Evolutionary conservation across 148 eudicot species (phyloP).

Genomic region (Mesembryanthemum crystallinum): DNA sequence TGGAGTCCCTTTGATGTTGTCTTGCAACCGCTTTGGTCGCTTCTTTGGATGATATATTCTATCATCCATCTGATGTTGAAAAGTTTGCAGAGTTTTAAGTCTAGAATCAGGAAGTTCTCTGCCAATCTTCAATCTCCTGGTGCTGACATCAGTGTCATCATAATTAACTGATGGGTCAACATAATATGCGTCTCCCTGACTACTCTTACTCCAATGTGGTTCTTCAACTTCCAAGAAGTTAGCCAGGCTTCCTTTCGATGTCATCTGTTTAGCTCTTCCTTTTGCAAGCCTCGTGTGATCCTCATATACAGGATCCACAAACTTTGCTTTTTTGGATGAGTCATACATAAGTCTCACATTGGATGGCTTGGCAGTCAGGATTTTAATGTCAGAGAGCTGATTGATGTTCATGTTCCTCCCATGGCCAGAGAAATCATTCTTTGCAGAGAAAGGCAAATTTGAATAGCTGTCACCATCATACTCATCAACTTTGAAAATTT

Average conservation of each 20-base stretch:
- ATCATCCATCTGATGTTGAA: slow-evolving; percentile 30
- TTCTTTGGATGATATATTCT: slow-evolving; percentile 38
- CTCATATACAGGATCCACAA: slow-evolving; percentile 40
- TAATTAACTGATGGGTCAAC: slow-evolving; percentile 37
- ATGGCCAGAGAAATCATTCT: slow-evolving; percentile 39
- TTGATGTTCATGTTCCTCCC: slow-evolving; percentile 58
- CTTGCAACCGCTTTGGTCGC: slow-evolving; percentile 37
- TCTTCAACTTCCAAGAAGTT: slow-evolving; percentile 44
- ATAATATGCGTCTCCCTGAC: slow-evolving; percentile 35
- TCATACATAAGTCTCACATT: slow-evolving; percentile 44
- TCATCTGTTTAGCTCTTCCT: slow-evolving; percentile 35
- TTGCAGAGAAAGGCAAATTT: slow-evolving; percentile 33
- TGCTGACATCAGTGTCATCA: slow-evolving; percentile 37
- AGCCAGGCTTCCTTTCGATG: slow-evolving; percentile 41
- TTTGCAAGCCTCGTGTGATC: slow-evolving; percentile 45
- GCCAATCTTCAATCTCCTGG: slow-evolving; percentile 48
- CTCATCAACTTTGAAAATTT: slow-evolving; percentile 41
- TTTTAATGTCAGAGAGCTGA: slow-evolving; percentile 75
- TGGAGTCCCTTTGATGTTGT: slow-evolving; percentile 36
- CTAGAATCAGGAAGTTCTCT: slow-evolving; percentile 41
- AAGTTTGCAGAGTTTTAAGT: slow-evolving; percentile 25
- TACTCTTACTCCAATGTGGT: slow-evolving; percentile 41
- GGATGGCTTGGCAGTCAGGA: slow-evolving; percentile 75
- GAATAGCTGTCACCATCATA: slow-evolving; percentile 35
- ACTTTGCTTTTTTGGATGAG: slow-evolving; percentile 45